Conservation (phyloP, 768 basidiomycete genomes). For the Tubosaeta sp. region DNA sequence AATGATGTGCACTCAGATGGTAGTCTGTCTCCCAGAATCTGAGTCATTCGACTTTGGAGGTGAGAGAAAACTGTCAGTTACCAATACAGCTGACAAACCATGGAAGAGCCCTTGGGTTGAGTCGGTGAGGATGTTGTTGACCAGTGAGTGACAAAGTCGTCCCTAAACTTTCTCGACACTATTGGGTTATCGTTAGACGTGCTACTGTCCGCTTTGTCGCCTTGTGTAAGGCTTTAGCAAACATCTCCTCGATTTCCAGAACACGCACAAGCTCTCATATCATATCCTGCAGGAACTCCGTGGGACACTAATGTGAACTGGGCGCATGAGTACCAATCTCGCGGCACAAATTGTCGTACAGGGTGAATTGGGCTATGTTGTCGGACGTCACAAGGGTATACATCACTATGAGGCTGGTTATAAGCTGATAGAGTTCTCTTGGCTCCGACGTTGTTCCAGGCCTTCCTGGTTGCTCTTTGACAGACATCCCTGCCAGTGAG, state of each 20-base stretch:
- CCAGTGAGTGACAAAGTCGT: no score
- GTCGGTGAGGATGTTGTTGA: no score
- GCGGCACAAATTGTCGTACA: constrained; percentile 49
- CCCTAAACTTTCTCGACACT: no score
- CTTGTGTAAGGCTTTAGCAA: no score
- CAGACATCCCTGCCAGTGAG: constrained; percentile 60
- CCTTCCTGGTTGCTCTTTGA: constrained; percentile 60
- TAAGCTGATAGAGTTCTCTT: neutral
- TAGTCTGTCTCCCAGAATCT: no score
- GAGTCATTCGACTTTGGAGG: no score
- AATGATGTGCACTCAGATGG: no score
- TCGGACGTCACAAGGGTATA: constrained; percentile 40
- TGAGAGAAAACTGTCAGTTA: no score
- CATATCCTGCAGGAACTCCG: constrained; percentile 60
- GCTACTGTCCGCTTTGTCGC: no score
- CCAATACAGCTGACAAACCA: no score
- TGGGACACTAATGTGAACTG: constrained; percentile 8
- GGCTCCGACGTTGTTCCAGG: constrained; percentile 40
- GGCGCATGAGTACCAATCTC: constrained; percentile 35
- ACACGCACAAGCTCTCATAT: constrained; percentile 49
- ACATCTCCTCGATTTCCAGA: constrained; percentile 58
- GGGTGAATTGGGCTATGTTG: constrained; percentile 48
- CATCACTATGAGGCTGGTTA: neutral
- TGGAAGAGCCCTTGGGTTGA: no score
- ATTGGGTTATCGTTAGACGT: no score